Base-by-base conservation (phyloP, 768 basidiomycete species). In the Phylloporus arenicola region DNA sequence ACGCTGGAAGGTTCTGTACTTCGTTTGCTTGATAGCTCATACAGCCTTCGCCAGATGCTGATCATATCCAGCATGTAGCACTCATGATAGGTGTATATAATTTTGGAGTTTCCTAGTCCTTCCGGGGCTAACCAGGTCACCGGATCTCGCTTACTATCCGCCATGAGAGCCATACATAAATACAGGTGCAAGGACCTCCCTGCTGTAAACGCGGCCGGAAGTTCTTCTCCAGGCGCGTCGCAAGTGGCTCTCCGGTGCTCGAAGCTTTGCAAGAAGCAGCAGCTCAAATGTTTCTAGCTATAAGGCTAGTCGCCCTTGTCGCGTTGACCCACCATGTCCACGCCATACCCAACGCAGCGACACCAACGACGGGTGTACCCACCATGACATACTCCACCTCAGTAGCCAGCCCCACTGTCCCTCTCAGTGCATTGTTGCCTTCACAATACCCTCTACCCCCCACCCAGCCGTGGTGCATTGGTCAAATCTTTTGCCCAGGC, bases 401-500 rank as follows among this genome's bases (percentile, higher is more conserved):
- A 30, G 72, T 81, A 0, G 81, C 90, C 5, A 83, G 77, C 50
- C 78, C 87, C 10, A 78, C 86, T 1, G 80, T 70, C 0, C 56
- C 84, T 13, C 67, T 80, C 29, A 69, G 70, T 34, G 67, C 75
- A 17, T 51, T 68, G n/a, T 62, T 90, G 34, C 86, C 88, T 14
- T 81, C 86, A 1, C 85, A 88, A 57, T 77, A 67, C 20, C 66
- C 80, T 6, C 56, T 83, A 14, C 85, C 88, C 16, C 84, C 87
- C 1, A 72, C 68, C 37, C 89, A 92, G 68, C 67, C 75, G 39
- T 92, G 89, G 89, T 92, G 89, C 61, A 75, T 79, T 0, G 78
- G 77, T 41, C 68, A 85, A 46, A 89, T 92, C 47, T 92, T 89
- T 69, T 92, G 90, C 63, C 76, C 88, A 2, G 91, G 91, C 31